Base-by-base conservation (phyloP, 345 rosid species). In the Kernera saxatilis region DNA sequence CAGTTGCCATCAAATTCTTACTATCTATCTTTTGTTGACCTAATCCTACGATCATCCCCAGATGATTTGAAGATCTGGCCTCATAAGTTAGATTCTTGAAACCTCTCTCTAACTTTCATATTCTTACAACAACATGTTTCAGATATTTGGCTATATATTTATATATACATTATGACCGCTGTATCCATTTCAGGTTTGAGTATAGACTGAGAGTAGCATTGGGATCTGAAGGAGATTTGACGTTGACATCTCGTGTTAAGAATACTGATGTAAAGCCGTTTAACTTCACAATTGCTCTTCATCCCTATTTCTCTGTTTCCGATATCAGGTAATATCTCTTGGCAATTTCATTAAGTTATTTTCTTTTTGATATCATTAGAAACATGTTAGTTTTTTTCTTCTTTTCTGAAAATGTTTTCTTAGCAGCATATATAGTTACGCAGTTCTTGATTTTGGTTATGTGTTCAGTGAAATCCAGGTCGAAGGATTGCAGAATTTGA, bases 41-140 rank as follows among this genome's bases (percentile, higher is more conserved):
- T 90, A 41, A 87, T 93, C 64, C 80, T 87, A 37, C 84, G 69
- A 75, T 82, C 80, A 45, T 81, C 90, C 59, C 79, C 84, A 53
- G 98, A 84, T 12, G 98, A 87, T 57, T 43, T 76, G 58, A 91
- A 88, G 81, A 82, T 85, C 58, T 93, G 98, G 96, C 92, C 98
- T 62, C 87, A 90, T 69, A 91, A 90, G 97, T 88, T 74, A 76
- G 75, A 39, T 40, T 57, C 67, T 66, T 67, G 36, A 52, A 48
- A 58, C 26, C 62, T 22, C 45, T 23, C n/a, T 29, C 18, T 55
- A 10, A 32, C 13, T 27, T 37, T 51, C 30, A 35, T 7, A 13
- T 48, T 44, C 14, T 23, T 50, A 56, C 33, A 57, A 56, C 33
- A 57, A 51, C 35, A 53, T 9, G 40, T 30, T 54, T 30, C 23